Evolutionary conservation across 371 early-diverging fungal species (phyloP), one percentile per base, ranked within the genome.

Genomic region (Quaeritorhiza haematococci): DNA sequence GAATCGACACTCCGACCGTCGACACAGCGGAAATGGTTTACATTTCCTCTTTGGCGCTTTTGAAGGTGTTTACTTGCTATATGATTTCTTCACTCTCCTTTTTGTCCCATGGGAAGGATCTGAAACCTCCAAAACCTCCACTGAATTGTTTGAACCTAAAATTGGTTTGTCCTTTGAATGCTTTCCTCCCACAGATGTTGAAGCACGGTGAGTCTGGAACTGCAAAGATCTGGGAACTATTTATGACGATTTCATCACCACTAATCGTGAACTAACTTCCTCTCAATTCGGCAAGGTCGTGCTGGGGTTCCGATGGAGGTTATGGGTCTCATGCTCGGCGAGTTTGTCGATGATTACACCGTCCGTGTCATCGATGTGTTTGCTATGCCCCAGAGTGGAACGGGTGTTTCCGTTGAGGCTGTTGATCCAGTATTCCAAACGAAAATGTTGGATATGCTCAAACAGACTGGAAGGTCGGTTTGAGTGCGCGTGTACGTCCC

Each of bases 301-400:
- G 98, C 99, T 33, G 99, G 99, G 63, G 98, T 99, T n/a, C 99
- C 99, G 10, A 95, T 99, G 96, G 99, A 99, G 76, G 99, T 99
- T 49, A 99, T 99, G 99, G 99, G 99, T 17, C 83, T 99, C 51
- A 99, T 99, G 99, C 80, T 99, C 60, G 99, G 99, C 28, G 98
- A 99, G 74, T 99, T 98, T 81, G 90, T 99, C 13, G 99, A 99
- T 71, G 99, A 99, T 64, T 99, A 98, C 75, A 99, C 99, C 0
- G 96, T 99, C 0, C 92, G 93, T 4, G 99, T 99, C 23, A 91
- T 97, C 41, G 99, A 99, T 75, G 99, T 99, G 35, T 99, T 99
- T 86, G 99, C 99, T 17, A 99, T 99, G 99, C 99, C 99, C 34
- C 99, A 99, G 73, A 92, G 92, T 59, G 99, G 99, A 56, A 99